Base-by-base conservation (phyloP, 1,284 basidiomycete genomes). In the Gomphus bonarii region DNA sequence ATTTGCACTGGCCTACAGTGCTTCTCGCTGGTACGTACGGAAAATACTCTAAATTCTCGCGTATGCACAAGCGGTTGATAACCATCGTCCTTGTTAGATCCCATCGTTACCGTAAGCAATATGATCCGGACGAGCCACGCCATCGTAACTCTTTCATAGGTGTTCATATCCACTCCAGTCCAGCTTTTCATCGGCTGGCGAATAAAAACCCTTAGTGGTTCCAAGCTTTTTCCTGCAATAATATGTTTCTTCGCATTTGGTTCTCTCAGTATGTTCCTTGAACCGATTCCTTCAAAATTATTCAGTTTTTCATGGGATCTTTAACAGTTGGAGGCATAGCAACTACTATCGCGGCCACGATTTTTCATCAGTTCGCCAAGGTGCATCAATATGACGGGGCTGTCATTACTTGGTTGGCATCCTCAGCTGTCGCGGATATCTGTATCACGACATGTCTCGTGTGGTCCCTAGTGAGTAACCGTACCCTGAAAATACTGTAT, bases 111-210 rank as follows among this genome's bases (percentile, higher is more conserved):
- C 16, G 38, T 40, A 40, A 40, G n/a, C 1, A n/a, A 40, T 4
- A 40, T n/a, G 16, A n/a, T 18, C 4, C n/a, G 7, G 7, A 7
- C 16, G n/a, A 40, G 3, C 16, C 16, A 18, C 6, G 1, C 0
- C n/a, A 12, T 43, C 8, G n/a, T 25, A 16, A 40, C 5, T 18
- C n/a, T 18, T 5, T 40, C 12, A 40, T 54, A 78, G 76, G 76
- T 76, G 1, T 63, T 71, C 10, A 67, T 78, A 28, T 79, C 78
- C 3, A 73, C 73, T 0, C 76, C 78, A 0, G 77, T 79, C 1
- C 78, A 80, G 61, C 54, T 76, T 7, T 80, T 80, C 66, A 75
- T 79, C 42, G 76, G 76, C 0, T 80, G 75, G 75, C 69, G 78
- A 36, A 75, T 79, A 46, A 67, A 62, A 52, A 62, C 71, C 33